Conservation (phyloP, 441 rosid genomes). For the Gossypium gossypioides region DNA sequence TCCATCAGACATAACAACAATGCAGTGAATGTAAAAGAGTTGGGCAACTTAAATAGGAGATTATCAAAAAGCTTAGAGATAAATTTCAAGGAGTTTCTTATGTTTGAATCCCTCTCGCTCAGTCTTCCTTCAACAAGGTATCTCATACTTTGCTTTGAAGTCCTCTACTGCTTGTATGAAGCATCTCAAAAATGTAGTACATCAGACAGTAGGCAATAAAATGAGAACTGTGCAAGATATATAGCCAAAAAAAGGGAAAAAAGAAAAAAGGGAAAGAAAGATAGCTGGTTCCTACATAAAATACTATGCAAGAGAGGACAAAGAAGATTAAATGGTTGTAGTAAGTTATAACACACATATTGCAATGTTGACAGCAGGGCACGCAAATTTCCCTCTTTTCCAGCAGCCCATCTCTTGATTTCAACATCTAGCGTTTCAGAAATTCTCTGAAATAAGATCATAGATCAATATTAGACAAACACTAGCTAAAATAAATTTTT, state of each 20-base stretch:
- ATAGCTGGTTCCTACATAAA: neutral
- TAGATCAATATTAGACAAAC: constrained; percentile 17
- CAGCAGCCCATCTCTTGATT: constrained; percentile 95
- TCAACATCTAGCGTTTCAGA: constrained; percentile 72
- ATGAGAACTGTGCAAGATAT: neutral
- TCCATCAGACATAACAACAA: neutral
- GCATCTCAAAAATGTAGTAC: neutral
- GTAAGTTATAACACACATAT: constrained; percentile 44
- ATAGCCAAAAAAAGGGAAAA: neutral
- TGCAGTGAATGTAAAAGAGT: neutral
- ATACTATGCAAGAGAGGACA: neutral
- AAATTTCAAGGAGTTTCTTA: neutral
- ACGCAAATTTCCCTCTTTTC: constrained; percentile 88
- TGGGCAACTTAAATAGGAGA: neutral
- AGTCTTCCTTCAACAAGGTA: neutral
- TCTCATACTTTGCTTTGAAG: neutral
- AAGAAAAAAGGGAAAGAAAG: neutral
- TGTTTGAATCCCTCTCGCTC: neutral
- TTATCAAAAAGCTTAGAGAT: neutral
- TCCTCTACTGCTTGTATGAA: neutral
- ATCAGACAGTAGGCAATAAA: neutral
- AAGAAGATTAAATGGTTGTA: neutral
- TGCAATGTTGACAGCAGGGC: constrained; percentile 87
- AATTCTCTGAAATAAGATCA: constrained; percentile 47
- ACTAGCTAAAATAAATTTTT: neutral